Evolutionary conservation across 2,329 filamentous ascomycete genomes (phyloP), one percentile per base, ranked within the genome.

Genomic region (Sporothrix globosa): DNA sequence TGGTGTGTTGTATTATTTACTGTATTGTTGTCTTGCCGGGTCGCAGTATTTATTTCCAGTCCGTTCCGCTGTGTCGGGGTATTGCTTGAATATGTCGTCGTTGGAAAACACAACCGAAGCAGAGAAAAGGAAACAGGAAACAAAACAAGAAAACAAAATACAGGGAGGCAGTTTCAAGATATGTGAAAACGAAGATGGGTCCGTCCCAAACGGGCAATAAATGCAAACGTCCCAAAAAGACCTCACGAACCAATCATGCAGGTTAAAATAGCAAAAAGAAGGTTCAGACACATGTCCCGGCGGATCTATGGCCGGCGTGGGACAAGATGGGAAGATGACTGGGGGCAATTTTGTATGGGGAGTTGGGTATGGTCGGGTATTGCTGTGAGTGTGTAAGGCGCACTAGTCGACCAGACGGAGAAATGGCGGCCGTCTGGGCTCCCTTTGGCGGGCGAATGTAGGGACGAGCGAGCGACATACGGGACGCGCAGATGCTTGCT

Each of bases 401-500:
- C 60, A 65, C 60, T 65, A 48, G 44, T 17, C 11, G 41, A 44
- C 41, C 3, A 13, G 65, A 50, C 65, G 65, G 65, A 67, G 65
- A 67, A 67, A 67, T 67, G 48, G 56, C 65, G 65, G 48, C 65
- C 65, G 65, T 67, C 65, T 53, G 58, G 41, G n/a, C 56, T 9
- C 34, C 19, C 17, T 21, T 13, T 7, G 58, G n/a, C 58, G 58
- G 58, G 61, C 24, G 61, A 48, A 48, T 27, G 61, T 24, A 34
- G 30, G 30, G 19, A 60, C 19, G 34, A 19, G 34, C 30, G 56
- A 56, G 27, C 41, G 41, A 17, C 11, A 44, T 5, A 17, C 54
- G 54, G 30, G 54, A 61, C 54, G 53, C 53, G 58, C 58, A 63
- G 58, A 61, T 41, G 44, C 9, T 63, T 34, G 56, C n/a, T 11